Evolutionary conservation across 306 rosid genomes (phyloP).

Genomic region (Gastrolobium bilobum): DNA sequence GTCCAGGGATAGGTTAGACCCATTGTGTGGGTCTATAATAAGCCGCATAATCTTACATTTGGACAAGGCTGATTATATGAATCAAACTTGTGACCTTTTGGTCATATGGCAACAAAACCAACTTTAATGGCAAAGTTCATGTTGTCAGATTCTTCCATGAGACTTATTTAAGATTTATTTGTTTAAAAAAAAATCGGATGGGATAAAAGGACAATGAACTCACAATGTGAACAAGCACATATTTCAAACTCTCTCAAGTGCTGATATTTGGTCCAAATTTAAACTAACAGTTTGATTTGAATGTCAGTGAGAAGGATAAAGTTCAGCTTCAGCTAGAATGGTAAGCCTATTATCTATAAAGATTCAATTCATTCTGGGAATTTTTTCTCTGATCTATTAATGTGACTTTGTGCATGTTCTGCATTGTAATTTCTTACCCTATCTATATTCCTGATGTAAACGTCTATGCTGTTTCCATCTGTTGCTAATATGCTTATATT

Average conservation of each 20-base stretch:
- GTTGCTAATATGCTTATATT: constrained; percentile 29
- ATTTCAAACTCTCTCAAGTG: background rate
- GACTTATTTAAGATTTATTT: constrained; percentile 2
- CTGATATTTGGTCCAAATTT: constrained; percentile 38
- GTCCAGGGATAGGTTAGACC: too few relatives aligned
- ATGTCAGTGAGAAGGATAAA: constrained; percentile 77
- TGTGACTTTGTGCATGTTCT: constrained; percentile 1
- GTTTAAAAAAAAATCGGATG: background rate
- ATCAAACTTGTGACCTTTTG: too few relatives aligned
- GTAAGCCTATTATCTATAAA: constrained; percentile 63
- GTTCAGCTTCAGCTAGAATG: constrained; percentile 96
- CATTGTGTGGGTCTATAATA: too few relatives aligned
- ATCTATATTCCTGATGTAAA: background rate
- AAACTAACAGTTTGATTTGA: constrained; percentile 51
- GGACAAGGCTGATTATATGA: too few relatives aligned
- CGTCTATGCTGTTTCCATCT: constrained; percentile 12
- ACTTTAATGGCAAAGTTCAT: constrained; percentile 11
- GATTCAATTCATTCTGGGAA: constrained; percentile 42
- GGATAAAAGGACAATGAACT: constrained; percentile 10
- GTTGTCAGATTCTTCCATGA: constrained; percentile 18
- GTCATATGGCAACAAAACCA: too few relatives aligned
- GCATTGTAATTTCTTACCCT: constrained; percentile 12
- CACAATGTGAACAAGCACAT: constrained; percentile 11
- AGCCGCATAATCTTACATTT: too few relatives aligned
- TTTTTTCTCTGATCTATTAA: background rate